Conservation (phyloP, 2,329 filamentous ascomycete species). For the Rhynchosporium secalis region DNA sequence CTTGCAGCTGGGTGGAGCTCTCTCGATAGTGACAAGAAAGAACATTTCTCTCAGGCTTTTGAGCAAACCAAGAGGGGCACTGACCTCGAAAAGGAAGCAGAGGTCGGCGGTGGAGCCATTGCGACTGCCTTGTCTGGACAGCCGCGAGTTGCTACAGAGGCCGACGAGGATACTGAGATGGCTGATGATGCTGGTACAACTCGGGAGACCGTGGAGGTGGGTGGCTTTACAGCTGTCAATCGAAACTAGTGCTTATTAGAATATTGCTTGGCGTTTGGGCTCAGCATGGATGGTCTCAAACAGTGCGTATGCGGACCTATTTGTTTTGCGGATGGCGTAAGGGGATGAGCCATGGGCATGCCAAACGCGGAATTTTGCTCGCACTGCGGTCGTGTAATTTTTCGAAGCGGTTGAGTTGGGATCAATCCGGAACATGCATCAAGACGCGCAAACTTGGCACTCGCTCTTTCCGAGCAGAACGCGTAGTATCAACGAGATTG, state of each 20-base stretch:
- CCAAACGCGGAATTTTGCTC: neutral
- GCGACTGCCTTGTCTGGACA: constrained; percentile 27
- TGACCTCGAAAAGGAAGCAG: constrained; percentile 29
- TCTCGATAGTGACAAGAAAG: constrained; percentile 28
- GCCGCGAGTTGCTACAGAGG: constrained; percentile 26
- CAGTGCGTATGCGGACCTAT: neutral
- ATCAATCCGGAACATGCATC: neutral
- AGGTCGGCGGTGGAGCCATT: constrained; percentile 22
- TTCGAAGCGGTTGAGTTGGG: neutral
- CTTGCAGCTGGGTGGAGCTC: constrained; percentile 36
- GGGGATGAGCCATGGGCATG: neutral
- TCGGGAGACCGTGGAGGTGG: constrained; percentile 18
- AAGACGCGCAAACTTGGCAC: neutral
- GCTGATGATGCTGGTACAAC: constrained; percentile 36
- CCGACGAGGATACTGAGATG: constrained; percentile 39
- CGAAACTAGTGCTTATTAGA: constrained; percentile 12
- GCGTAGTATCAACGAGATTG: neutral
- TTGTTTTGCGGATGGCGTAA: too few species aligned
- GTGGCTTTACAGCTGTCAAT: constrained; percentile 40
- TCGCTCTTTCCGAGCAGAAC: neutral
- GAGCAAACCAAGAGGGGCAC: constrained; percentile 38
- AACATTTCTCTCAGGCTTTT: constrained; percentile 29
- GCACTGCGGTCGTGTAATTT: neutral
- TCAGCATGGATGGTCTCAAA: neutral
- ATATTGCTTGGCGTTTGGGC: neutral